Conservation (phyloP, 352 stramenopile genomes). For the Phytophthora hibernalis region DNA sequence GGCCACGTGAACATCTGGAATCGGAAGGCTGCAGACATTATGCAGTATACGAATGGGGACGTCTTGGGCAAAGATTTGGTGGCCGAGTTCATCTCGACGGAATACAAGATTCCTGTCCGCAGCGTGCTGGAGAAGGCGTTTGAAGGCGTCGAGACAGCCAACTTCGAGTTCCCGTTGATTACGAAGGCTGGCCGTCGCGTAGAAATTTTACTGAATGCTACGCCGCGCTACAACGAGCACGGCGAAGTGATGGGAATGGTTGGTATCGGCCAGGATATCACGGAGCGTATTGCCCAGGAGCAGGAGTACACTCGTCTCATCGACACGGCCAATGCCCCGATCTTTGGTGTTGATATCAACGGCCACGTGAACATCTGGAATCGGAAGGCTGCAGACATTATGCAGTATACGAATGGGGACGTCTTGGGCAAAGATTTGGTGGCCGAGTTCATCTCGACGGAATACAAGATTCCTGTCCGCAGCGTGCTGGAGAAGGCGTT, state of each 20-base stretch:
- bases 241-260: slow-evolving; percentile 57
- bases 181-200: slow-evolving; percentile 37
- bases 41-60: slow-evolving; percentile 48
- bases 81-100: slow-evolving; percentile 36
- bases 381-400: slow-evolving; percentile 60
- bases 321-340: slow-evolving; percentile 65
- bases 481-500: slow-evolving; percentile 37
- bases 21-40: slow-evolving; percentile 74
- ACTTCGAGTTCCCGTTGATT: slow-evolving; percentile 61
- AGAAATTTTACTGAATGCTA: slow-evolving; percentile 61
- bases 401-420: slow-evolving; percentile 51
- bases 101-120: slow-evolving; percentile 44
- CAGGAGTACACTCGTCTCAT: slow-evolving; percentile 66
- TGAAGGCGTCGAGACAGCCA: slow-evolving; percentile 30
- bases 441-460: slow-evolving; percentile 64
- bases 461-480: slow-evolving; percentile 45
- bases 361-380: slow-evolving; percentile 66
- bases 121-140: slow-evolving; percentile 27
- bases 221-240: slow-evolving; percentile 53
- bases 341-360: slow-evolving; percentile 70
- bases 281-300: slow-evolving; percentile 51
- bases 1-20: slow-evolving; percentile 78
- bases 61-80: slow-evolving; percentile 48
- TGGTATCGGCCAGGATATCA: slow-evolving; percentile 30
- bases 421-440: slow-evolving; percentile 65